Conservation (phyloP, 169 alveolate genomes). For the Perkinsus marinus region DNA sequence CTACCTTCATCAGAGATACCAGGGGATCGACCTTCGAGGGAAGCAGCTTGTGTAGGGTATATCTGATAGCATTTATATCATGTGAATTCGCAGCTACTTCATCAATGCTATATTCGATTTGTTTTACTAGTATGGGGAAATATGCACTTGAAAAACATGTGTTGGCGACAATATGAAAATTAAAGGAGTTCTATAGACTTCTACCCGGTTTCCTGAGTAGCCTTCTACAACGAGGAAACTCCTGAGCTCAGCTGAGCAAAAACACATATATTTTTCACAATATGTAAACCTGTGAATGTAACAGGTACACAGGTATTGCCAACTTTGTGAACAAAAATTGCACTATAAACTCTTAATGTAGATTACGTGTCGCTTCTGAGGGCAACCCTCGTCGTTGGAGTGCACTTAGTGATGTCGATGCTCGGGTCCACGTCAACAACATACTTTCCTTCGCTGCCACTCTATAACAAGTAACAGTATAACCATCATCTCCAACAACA, state of each 20-base stretch:
- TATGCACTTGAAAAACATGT: too few relatives aligned
- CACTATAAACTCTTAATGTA: background rate
- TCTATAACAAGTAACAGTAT: conserved; percentile 2
- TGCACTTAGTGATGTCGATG: conserved; percentile 76
- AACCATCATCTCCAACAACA: background rate
- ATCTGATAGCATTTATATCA: conserved; percentile 30
- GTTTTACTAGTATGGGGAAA: too few relatives aligned
- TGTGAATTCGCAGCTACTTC: conserved; percentile 3
- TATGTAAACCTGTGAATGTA: too few relatives aligned
- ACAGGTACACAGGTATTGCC: too few relatives aligned
- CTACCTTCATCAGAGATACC: conserved; percentile 97
- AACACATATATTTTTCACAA: too few relatives aligned
- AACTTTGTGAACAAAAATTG: too few relatives aligned
- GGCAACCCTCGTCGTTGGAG: conserved; percentile 85
- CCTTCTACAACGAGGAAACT: too few relatives aligned
- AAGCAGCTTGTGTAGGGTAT: conserved; percentile 78
- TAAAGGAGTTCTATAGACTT: too few relatives aligned
- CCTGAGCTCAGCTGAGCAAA: too few relatives aligned
- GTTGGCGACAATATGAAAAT: too few relatives aligned
- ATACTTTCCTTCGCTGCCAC: conserved; percentile 86
- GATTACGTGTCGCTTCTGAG: conserved; percentile 48
- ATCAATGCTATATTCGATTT: too few relatives aligned
- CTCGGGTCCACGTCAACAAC: conserved; percentile 80
- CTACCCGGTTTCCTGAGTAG: too few relatives aligned
- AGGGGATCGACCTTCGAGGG: conserved; percentile 97